Percentiles rank a stretch among this genome's conserved stretches.
These are phyloP conservation scores for Aureobasidium sp. DNA, from an alignment of 2,329 filamentous ascomycete genomes.

Conservation along the genomic window DNA sequence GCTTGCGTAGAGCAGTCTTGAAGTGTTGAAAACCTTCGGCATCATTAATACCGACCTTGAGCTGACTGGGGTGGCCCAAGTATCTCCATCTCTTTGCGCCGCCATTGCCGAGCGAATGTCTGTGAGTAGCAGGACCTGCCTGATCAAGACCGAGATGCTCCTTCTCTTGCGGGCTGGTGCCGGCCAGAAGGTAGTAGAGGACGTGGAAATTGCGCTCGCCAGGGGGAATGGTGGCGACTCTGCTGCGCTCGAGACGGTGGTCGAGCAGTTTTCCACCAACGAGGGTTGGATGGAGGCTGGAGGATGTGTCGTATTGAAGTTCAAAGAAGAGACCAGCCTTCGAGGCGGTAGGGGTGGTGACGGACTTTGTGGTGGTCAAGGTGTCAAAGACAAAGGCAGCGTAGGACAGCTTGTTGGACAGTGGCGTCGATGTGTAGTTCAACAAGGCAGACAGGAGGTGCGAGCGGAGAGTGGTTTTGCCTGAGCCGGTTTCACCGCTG, in stretches of 20 bases:
- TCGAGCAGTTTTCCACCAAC: slow-evolving; percentile 93
- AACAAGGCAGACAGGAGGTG: slow-evolving; percentile 82
- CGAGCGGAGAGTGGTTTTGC: slow-evolving; percentile 89
- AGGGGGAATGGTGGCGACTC: slow-evolving; percentile 85
- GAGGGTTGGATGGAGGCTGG: slow-evolving; percentile 74
- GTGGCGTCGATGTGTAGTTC: slow-evolving; percentile 81
- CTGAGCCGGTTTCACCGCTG: slow-evolving; percentile 91
- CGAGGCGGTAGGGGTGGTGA: slow-evolving; percentile 89
- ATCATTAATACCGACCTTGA: slow-evolving; percentile 96
- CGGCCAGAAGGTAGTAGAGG: slow-evolving; percentile 88
- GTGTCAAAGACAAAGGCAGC: slow-evolving; percentile 95
- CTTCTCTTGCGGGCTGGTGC: slow-evolving; percentile 86
- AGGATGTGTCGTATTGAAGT: slow-evolving; percentile 88
- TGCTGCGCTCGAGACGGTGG: slow-evolving; percentile 84
- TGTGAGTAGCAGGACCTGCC: slow-evolving; percentile 48
- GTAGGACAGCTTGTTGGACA: slow-evolving; percentile 88
- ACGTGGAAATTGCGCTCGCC: slow-evolving; percentile 96
- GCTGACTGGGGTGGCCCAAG: slow-evolving; percentile 88
- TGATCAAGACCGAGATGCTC: slow-evolving; percentile 66
- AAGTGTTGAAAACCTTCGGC: slow-evolving; percentile 93
- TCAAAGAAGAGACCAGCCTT: slow-evolving; percentile 95
- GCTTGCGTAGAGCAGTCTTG: slow-evolving; percentile 87
- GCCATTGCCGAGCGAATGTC: slow-evolving; percentile 42
- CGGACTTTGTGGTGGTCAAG: slow-evolving; percentile 92
- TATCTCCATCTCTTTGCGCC: slow-evolving; percentile 88